Percentiles rank a stretch among this genome's conserved stretches.
Evolutionary conservation across 2,329 filamentous ascomycete species (phyloP).

Genomic region (Ascochyta pisi): DNA sequence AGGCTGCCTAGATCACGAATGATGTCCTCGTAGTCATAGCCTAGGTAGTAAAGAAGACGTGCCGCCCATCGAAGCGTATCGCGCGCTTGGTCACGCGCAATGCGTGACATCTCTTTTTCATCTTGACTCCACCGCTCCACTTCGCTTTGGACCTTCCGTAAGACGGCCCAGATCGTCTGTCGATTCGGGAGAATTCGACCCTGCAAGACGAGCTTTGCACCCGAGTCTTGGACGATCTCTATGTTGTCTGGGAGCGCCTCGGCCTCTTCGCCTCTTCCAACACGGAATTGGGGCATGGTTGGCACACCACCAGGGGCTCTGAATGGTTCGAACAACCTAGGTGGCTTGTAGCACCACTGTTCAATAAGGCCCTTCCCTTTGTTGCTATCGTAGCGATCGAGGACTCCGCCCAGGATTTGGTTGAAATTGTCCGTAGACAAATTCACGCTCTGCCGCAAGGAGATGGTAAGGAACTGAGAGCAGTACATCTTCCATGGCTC

Average conservation of each 20-base stretch:
- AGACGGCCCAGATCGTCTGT: constrained; percentile 42
- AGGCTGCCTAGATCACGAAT: constrained; percentile 41
- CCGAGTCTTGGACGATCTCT: constrained; percentile 37
- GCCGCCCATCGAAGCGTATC: constrained; percentile 43
- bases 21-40: constrained; percentile 44
- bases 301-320: constrained; percentile 43
- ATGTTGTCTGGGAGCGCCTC: constrained; percentile 38
- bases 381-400: constrained; percentile 56
- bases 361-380: constrained; percentile 58
- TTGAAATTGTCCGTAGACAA: constrained; percentile 57
- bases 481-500: constrained; percentile 37
- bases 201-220: constrained; percentile 35
- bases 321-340: constrained; percentile 32
- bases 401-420: constrained; percentile 60
- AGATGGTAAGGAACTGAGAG: constrained; percentile 39
- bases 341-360: constrained; percentile 50
- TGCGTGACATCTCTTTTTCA: constrained; percentile 20
- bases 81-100: constrained; percentile 29
- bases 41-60: constrained; percentile 39
- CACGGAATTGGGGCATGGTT: constrained; percentile 38
- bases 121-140: constrained; percentile 26
- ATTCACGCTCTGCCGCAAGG: constrained; percentile 33
- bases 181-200: constrained; percentile 41
- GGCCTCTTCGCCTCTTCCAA: constrained; percentile 33
- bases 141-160: constrained; percentile 45